These are phyloP conservation scores for Russula virescens DNA, from an alignment of 768 basidiomycete genomes.

Conservation along the genomic window DNA sequence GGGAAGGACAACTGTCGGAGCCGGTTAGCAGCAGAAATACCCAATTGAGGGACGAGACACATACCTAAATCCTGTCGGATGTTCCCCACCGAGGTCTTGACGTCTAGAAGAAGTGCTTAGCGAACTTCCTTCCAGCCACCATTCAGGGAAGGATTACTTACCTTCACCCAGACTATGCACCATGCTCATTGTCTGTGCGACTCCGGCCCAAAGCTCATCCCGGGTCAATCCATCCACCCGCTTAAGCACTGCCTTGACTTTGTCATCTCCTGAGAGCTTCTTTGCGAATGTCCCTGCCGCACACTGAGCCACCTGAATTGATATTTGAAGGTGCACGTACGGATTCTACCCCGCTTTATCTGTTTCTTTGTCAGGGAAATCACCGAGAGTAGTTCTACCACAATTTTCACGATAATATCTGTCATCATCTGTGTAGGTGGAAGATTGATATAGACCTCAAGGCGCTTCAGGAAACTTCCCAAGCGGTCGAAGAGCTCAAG, in stretches of 20 bases:
- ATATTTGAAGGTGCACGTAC: background rate
- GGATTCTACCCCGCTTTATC: constrained; percentile 1
- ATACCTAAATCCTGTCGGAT: too few species aligned
- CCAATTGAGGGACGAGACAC: background rate
- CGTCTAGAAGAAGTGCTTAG: too few species aligned
- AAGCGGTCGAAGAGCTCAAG: background rate
- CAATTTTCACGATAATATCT: background rate
- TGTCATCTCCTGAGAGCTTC: constrained; percentile 1
- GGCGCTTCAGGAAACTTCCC: constrained; percentile 1
- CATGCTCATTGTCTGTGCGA: background rate
- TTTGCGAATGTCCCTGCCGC: constrained; percentile 3
- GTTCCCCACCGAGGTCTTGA: too few species aligned
- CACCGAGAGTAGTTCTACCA: constrained; percentile 6
- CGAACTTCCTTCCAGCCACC: background rate
- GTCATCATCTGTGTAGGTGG: background rate
- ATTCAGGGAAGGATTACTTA: background rate
- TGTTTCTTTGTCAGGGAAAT: constrained; percentile 10
- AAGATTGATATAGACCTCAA: background rate
- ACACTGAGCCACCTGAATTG: background rate
- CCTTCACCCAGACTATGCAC: background rate
- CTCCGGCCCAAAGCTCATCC: background rate
- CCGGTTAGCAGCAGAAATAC: background rate
- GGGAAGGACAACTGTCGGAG: background rate
- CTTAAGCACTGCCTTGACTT: background rate
- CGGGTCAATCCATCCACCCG: constrained; percentile 1